Conservation (phyloP, 306 rosid species). For the Dicorynia guianensis region DNA sequence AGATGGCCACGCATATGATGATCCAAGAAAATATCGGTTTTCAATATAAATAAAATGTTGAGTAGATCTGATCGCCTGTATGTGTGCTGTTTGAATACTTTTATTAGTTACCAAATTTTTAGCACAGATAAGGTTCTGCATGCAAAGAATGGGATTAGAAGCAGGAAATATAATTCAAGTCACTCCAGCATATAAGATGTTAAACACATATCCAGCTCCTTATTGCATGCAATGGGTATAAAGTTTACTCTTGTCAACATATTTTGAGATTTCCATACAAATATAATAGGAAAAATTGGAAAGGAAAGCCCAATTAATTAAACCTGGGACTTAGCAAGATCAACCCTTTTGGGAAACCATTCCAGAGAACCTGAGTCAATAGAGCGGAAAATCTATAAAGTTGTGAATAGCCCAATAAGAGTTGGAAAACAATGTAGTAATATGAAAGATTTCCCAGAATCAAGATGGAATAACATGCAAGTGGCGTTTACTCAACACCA, state of each 20-base stretch:
- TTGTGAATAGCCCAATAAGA: constrained; percentile 31
- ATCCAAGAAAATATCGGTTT: constrained; percentile 93
- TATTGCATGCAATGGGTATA: constrained; percentile 37
- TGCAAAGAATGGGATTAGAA: constrained; percentile 40
- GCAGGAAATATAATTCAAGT: constrained; percentile 21
- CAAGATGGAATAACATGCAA: constrained; percentile 30
- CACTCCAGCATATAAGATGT: constrained; percentile 26
- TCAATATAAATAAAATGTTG: constrained; percentile 93
- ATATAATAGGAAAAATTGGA: constrained; percentile 24
- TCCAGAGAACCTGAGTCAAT: constrained; percentile 91
- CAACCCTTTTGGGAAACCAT: constrained; percentile 79
- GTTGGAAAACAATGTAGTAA: constrained; percentile 32
- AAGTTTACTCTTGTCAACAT: constrained; percentile 21
- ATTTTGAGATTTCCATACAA: constrained; percentile 29
- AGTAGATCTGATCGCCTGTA: constrained; percentile 96
- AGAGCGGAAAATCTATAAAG: constrained; percentile 84
- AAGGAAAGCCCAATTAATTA: constrained; percentile 30
- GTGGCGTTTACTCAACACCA: constrained; percentile 27
- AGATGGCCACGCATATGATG: constrained; percentile 91
- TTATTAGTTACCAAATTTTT: constrained; percentile 77
- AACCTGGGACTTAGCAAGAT: constrained; percentile 61
- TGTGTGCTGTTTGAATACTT: constrained; percentile 92
- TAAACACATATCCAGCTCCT: constrained; percentile 28
- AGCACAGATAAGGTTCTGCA: constrained; percentile 87
- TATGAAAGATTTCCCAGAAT: constrained; percentile 26